Conservation (phyloP, 2,329 filamentous ascomycete species). For the Tolypocladium sp. region DNA sequence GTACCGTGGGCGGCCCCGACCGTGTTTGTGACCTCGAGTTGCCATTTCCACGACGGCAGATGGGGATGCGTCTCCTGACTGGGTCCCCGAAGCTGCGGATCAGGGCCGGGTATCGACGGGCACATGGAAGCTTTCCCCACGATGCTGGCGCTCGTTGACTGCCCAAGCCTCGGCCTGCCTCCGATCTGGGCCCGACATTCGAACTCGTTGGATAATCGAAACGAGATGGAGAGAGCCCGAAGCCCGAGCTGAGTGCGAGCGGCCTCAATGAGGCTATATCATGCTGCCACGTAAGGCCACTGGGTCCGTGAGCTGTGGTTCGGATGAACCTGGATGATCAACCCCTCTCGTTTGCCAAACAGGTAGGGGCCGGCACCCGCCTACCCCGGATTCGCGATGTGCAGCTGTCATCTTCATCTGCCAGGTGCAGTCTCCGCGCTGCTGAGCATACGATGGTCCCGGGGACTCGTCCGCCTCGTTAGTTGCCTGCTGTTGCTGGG, state of each 20-base stretch:
- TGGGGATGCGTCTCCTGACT: not conserved
- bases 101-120: not conserved
- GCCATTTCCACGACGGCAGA: not conserved
- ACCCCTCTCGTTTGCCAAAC: not conserved
- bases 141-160: not conserved
- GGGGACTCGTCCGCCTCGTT: not conserved
- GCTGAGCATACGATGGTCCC: no score
- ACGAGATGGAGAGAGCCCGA: not conserved
- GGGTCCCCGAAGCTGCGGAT: not conserved
- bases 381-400: not conserved
- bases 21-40: not conserved
- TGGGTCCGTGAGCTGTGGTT: not conserved
- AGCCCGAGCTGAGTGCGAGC: not conserved
- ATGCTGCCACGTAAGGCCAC: not conserved
- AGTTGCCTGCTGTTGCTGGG: not conserved
- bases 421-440: not conserved
- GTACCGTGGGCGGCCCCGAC: not conserved
- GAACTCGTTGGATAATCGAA: not conserved
- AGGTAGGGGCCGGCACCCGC: not conserved
- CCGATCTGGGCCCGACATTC: not conserved
- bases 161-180: not conserved
- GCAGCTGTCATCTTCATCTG: not conserved
- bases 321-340: not conserved
- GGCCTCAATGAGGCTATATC: not conserved
- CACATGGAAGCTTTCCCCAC: not conserved